Base-by-base conservation (phyloP, 805 yeast genomes). In the Ogataea dorogensis region DNA sequence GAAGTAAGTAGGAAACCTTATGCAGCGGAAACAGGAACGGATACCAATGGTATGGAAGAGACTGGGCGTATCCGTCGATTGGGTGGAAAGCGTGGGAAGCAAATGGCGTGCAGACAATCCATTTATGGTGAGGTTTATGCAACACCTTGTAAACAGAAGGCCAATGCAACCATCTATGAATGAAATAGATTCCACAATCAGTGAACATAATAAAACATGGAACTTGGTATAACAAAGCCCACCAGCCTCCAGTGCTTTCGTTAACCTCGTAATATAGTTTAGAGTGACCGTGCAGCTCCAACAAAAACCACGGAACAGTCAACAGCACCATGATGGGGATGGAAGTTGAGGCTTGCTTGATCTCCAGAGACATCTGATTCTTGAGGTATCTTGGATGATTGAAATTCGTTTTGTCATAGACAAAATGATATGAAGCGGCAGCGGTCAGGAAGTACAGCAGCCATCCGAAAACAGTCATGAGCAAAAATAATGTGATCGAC, bases 61-160 rank as follows among this genome's bases (percentile, higher is more conserved):
- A 83, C 70, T 93, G 98, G 42, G 77, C 68, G 68, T 85, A 93
- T 24, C 98, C 98, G 54, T 93, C 98, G 35, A 93, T 84, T 10
- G 98, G 98, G 64, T 93, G 96, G 87, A 93, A 93, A 17, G 98
- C 97, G 58, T 89, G 97, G 7, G 96, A 86, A 0, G 98, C 98
- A 66, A 83, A 93, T 28, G 98, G 98, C 7, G 98, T 91, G 44
- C 98, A 91, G 25, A 93, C 96, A 50, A 93, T 79, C 98, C 98
- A 93, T 67, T 93, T 93, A 74, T 93, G 98, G 64, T 93, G 98
- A 9, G 97, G 97, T 68, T 93, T 93, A 70, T 93, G 98, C 44
- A 93, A 68, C 17, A 54, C 61, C 68, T 83, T 89, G 76, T 93
- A 93, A 25, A 93, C 81, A 12, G 71, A 50, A 15, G 96, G 97